Percentiles rank a stretch among this genome's conserved stretches.
phyloP scores from a whole-genome alignment of 441 rosid species.

The Gossypium davidsonii region DNA sequence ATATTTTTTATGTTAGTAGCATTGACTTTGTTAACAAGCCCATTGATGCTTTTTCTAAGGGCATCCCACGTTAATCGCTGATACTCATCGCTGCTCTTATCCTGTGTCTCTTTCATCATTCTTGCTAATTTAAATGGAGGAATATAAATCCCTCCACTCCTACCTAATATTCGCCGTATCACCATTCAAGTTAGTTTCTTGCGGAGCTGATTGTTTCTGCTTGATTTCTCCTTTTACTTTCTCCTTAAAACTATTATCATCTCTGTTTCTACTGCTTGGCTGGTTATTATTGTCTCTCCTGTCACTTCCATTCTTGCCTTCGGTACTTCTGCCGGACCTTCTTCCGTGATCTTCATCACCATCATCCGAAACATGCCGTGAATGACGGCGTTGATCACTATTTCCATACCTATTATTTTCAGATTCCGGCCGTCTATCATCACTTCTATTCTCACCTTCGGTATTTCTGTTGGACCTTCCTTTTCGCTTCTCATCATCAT shows the following conservation, averaged over 20 bases:
- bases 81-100: conserved; percentile 72
- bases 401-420: conserved; percentile 19
- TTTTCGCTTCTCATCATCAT: conserved; percentile 6
- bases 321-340: conserved; percentile 18
- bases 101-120: conserved; percentile 88
- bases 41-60: conserved; percentile 85
- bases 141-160: conserved; percentile 78
- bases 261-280: conserved; percentile 18
- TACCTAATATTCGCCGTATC: conserved; percentile 38
- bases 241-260: conserved; percentile 22
- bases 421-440: conserved; percentile 24
- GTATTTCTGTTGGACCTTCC: conserved; percentile 16
- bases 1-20: conserved; percentile 84
- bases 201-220: conserved; percentile 15
- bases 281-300: conserved; percentile 28
- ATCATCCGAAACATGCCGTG: conserved; percentile 23
- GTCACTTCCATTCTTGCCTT: conserved; percentile 14
- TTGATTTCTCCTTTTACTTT: conserved; percentile 32
- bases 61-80: conserved; percentile 94
- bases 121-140: conserved; percentile 84
- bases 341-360: conserved; percentile 5
- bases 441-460: conserved; percentile 14
- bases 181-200: conserved; percentile 34
- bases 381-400: conserved; percentile 21
- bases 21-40: conserved; percentile 80